Evolutionary conservation across 371 early-diverging fungal species (phyloP).

Genomic region (Apophysomyces elegans): DNA sequence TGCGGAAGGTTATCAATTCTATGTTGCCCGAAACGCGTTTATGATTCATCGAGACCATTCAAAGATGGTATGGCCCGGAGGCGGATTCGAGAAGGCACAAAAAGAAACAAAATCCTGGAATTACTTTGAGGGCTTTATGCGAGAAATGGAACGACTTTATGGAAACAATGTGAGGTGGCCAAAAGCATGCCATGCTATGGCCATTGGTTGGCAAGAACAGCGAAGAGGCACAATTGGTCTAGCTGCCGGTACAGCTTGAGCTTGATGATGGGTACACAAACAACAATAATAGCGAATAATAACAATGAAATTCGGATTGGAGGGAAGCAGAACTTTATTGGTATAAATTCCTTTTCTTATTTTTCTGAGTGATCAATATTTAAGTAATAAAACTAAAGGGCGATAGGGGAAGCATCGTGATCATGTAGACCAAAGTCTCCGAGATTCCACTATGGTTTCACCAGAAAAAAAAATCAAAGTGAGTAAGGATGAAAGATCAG

Average conservation of each 20-base stretch:
- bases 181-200: constrained; percentile 56
- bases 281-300: not conserved
- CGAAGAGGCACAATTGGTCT: constrained; percentile 39
- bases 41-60: constrained; percentile 67
- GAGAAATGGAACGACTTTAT: constrained; percentile 54
- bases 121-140: constrained; percentile 59
- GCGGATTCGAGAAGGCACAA: constrained; percentile 56
- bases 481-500: not conserved
- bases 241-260: constrained; percentile 31
- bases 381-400: not conserved
- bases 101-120: constrained; percentile 45
- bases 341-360: too few relatives aligned
- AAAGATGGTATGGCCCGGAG: constrained; percentile 59
- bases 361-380: too few relatives aligned
- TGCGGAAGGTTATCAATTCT: constrained; percentile 58
- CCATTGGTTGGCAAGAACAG: constrained; percentile 54
- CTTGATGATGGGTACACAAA: not conserved
- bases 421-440: constrained; percentile 21
- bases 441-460: constrained; percentile 14
- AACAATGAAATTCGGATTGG: too few relatives aligned
- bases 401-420: constrained; percentile 10
- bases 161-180: constrained; percentile 63
- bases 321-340: too few relatives aligned
- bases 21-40: constrained; percentile 56
- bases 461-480: not conserved